Evolutionary conservation across 257 asterid species (phyloP).

Genomic region (Mitragyna speciosa): DNA sequence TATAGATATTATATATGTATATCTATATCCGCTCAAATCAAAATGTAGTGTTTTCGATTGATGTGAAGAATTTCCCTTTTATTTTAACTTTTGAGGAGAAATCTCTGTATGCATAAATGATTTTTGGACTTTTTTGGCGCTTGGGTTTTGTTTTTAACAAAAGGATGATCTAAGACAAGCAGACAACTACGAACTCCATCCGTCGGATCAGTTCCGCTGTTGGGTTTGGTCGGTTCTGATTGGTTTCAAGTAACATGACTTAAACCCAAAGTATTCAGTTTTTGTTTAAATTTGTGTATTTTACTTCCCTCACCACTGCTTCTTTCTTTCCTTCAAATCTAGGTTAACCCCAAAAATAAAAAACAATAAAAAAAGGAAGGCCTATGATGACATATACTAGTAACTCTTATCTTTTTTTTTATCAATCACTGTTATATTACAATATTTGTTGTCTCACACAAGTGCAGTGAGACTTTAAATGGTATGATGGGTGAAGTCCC

Average conservation of each 20-base stretch:
- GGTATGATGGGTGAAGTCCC: too few relatives aligned
- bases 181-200: conserved; percentile 2
- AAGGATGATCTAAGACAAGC: neutral
- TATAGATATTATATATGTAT: neutral
- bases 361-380: too few relatives aligned
- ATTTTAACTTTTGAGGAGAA: neutral
- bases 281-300: too few relatives aligned
- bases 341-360: too few relatives aligned
- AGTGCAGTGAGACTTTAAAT: too few relatives aligned
- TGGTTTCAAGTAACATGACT: neutral
- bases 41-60: neutral
- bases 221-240: conserved; percentile 16
- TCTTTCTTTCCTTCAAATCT: too few relatives aligned
- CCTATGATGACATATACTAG: too few relatives aligned
- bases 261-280: too few relatives aligned
- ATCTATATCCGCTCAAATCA: neutral
- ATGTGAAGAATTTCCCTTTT: neutral
- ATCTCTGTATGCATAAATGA: neutral
- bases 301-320: too few relatives aligned
- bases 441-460: too few relatives aligned
- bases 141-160: conserved; percentile 8
- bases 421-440: too few relatives aligned
- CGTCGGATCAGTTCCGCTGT: neutral
- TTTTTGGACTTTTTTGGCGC: conserved; percentile 28
- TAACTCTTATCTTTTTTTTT: too few relatives aligned